Evolutionary conservation across 2,329 filamentous ascomycete genomes (phyloP).

Genomic region (Epichloe aotearoae): DNA sequence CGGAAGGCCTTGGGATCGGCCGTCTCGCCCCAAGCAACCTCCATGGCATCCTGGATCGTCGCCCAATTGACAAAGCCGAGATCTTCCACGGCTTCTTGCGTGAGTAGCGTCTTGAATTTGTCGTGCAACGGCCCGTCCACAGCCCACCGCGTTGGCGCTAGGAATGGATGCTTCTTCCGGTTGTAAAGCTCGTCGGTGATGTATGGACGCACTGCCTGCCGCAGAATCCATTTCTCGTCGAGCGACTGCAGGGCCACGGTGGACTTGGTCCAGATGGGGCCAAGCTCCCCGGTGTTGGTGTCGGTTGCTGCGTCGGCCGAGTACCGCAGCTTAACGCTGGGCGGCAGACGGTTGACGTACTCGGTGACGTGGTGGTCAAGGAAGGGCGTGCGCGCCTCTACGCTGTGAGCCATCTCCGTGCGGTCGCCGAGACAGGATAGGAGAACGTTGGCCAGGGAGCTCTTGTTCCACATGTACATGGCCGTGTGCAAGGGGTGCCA

Average conservation of each 20-base stretch:
- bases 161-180: slow-evolving; percentile 34
- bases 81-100: slow-evolving; percentile 21
- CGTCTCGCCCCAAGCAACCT: slow-evolving; percentile 24
- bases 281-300: neutral
- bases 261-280: neutral
- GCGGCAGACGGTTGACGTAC: slow-evolving; percentile 6
- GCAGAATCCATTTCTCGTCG: slow-evolving; percentile 36
- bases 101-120: slow-evolving; percentile 19
- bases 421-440: slow-evolving; percentile 20
- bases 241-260: slow-evolving; percentile 13
- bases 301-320: neutral
- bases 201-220: slow-evolving; percentile 35
- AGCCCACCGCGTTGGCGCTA: slow-evolving; percentile 29
- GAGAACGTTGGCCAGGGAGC: slow-evolving; percentile 15
- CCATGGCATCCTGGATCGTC: slow-evolving; percentile 20
- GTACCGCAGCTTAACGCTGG: slow-evolving; percentile 5
- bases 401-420: slow-evolving; percentile 23
- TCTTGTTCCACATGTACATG: slow-evolving; percentile 5
- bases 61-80: slow-evolving; percentile 29
- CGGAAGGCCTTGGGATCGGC: slow-evolving; percentile 22
- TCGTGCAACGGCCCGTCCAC: slow-evolving; percentile 28
- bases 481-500: slow-evolving; percentile 5
- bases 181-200: slow-evolving; percentile 38
- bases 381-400: slow-evolving; percentile 23
- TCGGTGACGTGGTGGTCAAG: slow-evolving; percentile 14